Conservation (phyloP, 2,329 filamentous ascomycete species). For the Helotiales sp. region DNA sequence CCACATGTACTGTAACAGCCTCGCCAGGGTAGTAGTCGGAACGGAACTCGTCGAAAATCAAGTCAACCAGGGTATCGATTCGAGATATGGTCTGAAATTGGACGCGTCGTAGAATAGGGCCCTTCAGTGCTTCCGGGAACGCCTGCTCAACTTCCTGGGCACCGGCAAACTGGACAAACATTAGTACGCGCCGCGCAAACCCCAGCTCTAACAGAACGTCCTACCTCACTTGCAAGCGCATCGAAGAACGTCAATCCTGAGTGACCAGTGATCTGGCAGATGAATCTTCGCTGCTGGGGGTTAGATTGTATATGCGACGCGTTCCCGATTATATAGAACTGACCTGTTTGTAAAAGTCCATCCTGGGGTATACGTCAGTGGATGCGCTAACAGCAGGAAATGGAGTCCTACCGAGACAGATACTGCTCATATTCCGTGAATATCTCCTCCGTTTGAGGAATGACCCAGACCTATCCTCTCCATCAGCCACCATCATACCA, state of each 20-base stretch:
- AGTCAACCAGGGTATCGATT: conserved; percentile 77
- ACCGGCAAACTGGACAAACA: conserved; percentile 61
- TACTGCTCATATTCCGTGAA: conserved; percentile 90
- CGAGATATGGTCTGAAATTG: conserved; percentile 88
- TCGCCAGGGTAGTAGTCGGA: conserved; percentile 90
- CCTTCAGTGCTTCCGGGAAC: conserved; percentile 89
- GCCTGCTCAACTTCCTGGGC: conserved; percentile 87
- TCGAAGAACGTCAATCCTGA: conserved; percentile 91
- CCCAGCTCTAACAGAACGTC: conserved; percentile 6
- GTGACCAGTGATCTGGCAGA: conserved; percentile 93
- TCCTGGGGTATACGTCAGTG: conserved; percentile 51
- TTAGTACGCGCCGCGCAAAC: conserved; percentile 30
- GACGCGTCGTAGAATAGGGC: conserved; percentile 84
- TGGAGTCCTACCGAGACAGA: conserved; percentile 66
- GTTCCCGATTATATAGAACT: conserved; percentile 29
- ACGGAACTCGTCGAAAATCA: conserved; percentile 77
- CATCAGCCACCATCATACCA: conserved; percentile 21
- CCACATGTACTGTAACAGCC: conserved; percentile 70
- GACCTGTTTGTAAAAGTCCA: conserved; percentile 94
- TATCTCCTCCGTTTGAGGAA: conserved; percentile 85
- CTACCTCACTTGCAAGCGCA: conserved; percentile 87
- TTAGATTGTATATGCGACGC: conserved; percentile 27
- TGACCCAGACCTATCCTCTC: conserved; percentile 78
- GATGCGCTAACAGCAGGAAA: conserved; percentile 5
- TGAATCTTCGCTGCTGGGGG: conserved; percentile 66